These are phyloP conservation scores for Citrullus amarus DNA, from an alignment of 306 rosid species.

Conservation along the genomic window DNA sequence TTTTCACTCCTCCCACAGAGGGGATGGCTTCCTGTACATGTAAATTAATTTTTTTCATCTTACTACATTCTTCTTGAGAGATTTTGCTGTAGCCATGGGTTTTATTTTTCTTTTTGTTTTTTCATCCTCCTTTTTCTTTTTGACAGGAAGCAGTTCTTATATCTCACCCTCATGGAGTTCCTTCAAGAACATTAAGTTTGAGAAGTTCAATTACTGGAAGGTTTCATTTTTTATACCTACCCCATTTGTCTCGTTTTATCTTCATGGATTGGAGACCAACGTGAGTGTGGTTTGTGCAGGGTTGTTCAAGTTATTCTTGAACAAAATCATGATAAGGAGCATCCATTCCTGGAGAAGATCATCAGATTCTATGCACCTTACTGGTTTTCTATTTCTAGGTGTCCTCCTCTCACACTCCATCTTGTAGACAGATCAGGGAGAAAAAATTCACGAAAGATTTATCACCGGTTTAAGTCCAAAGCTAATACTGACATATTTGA, in stretches of 20 bases:
- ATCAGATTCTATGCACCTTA: constrained; percentile 80
- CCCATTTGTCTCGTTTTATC: constrained; percentile 1
- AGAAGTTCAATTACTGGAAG: constrained; percentile 97
- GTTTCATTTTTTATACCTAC: constrained; percentile 27
- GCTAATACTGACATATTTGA: constrained; percentile 42
- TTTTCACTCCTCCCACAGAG: constrained; percentile 83
- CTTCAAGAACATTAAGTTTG: constrained; percentile 65
- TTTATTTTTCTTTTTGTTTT: neutral
- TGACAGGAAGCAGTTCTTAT: constrained; percentile 81
- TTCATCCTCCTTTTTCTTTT: constrained; percentile 6
- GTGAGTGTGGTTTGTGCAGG: constrained; percentile 45
- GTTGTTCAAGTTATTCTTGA: constrained; percentile 80
- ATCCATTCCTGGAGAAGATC: constrained; percentile 48
- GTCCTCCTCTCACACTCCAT: constrained; percentile 76
- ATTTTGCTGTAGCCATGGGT: neutral
- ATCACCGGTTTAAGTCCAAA: constrained; percentile 33
- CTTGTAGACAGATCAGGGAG: constrained; percentile 54
- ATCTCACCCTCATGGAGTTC: constrained; percentile 63
- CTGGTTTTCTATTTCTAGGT: constrained; percentile 70
- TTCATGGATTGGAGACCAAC: constrained; percentile 8
- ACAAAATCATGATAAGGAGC: constrained; percentile 50
- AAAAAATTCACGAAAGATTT: constrained; percentile 31
- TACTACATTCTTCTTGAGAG: neutral
- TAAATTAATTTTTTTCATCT: constrained; percentile 15
- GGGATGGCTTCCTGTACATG: constrained; percentile 91